Evolutionary conservation across 2,329 filamentous ascomycete genomes (phyloP), one percentile per base, ranked within the genome.

Genomic region (Talaromyces funiculosus): DNA sequence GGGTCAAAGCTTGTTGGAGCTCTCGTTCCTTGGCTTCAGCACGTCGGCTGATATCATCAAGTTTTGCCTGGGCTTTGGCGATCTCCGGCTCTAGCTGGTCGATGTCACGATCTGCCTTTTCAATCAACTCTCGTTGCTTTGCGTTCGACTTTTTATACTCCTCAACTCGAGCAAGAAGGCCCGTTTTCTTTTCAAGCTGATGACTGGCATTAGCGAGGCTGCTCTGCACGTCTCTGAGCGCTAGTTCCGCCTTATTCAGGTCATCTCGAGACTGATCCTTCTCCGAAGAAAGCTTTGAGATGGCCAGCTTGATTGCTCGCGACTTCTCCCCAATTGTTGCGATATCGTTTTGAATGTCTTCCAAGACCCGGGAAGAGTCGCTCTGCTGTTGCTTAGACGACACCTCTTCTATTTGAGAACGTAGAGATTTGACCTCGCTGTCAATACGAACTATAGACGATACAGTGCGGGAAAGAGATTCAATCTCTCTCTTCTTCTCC

Each of bases 311-410:
- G 29, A 86, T 76, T 22, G 77, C 76, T 59, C 87, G 84, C 65
- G 86, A 82, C 69, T 90, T 85, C 62, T 92, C 90, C 20, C 83
- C 83, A 60, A 87, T 81, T 18, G 78, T 76, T 53, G 85, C 85
- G 63, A 92, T 84, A 53, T 92, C 84, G 57, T 90, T 86, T 67
- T 94, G 89, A 57, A 97, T 92, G 65, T 94, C 90, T 58, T 96
- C 90, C 6, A 91, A 82, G 31, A 89, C 90, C 63, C 90, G 85
- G 14, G 84, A 83, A 9, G 81, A 73, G 12, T 84, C 83, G 26
- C 82, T 80, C 14, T 87, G 84, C 68, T 88, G 86, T 70, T 97
- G 89, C 66, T 92, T 91, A 8, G 86, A 86, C 61, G 85, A 81
- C 54, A 96, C 83, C 58, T 89, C 86, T 60, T 88, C 81, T 54